phyloP scores from a whole-genome alignment of 1,284 basidiomycete species.

The Tilletia caries region DNA sequence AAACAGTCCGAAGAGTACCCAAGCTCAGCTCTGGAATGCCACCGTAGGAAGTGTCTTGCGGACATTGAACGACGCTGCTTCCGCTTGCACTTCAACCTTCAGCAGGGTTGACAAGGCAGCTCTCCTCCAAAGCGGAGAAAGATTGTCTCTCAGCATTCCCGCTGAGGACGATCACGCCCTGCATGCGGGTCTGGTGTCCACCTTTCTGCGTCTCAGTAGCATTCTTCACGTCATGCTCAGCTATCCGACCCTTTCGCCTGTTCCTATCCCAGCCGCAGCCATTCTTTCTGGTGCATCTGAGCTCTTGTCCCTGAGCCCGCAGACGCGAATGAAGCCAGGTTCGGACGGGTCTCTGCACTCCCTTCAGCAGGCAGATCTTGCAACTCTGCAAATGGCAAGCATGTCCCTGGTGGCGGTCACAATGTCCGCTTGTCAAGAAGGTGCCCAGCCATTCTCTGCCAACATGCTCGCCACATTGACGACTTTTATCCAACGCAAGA shows the following conservation, averaged over 20 bases:
- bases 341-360: not conserved
- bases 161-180: not conserved
- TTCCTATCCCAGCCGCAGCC: not conserved
- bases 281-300: not conserved
- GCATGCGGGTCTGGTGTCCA: not conserved
- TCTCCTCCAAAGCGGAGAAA: not conserved
- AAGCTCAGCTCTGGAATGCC: not conserved
- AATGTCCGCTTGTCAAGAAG: not conserved
- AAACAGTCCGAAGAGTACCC: not conserved
- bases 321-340: not conserved
- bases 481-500: not conserved
- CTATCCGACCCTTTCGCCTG: not conserved
- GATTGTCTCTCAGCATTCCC: not conserved
- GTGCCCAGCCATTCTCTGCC: not conserved
- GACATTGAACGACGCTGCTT: conserved; percentile 5
- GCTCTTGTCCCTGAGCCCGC: not conserved
- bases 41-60: not conserved
- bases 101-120: not conserved
- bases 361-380: not conserved
- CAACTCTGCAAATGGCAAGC: not conserved
- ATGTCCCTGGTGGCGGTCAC: conserved; percentile 6
- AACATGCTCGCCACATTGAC: not conserved
- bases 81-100: conserved; percentile 4
- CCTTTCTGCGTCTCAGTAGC: not conserved
- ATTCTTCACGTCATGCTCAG: conserved; percentile 1